phyloP scores from a whole-genome alignment of 139 green algal genomes.

The Tetradesmus obliquus region DNA sequence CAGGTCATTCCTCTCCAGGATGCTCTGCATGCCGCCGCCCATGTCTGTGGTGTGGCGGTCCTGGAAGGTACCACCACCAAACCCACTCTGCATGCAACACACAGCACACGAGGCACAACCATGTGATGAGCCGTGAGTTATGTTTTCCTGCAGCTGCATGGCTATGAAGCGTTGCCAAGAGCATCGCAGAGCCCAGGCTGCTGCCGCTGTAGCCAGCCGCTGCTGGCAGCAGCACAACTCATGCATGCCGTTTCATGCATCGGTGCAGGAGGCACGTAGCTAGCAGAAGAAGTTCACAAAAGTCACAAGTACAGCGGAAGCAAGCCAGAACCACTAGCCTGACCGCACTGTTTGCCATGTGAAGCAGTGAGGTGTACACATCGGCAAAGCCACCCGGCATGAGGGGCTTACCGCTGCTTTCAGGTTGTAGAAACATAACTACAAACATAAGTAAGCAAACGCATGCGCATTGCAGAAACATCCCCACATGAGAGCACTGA shows the following conservation, averaged over 20 bases:
- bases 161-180: neutral
- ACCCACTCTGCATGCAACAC: neutral
- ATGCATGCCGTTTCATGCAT: neutral
- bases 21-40: conserved; percentile 77
- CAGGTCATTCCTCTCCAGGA: conserved; percentile 92
- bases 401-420: neutral
- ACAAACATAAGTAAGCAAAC: too few species aligned
- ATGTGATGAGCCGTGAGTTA: neutral
- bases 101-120: neutral
- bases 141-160: neutral
- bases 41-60: conserved; percentile 80
- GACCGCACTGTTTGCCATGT: neutral
- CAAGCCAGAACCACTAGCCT: neutral
- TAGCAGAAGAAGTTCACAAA: neutral
- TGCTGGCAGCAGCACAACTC: neutral
- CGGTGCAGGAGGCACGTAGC: neutral
- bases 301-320: neutral
- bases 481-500: neutral
- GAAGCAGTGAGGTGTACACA: neutral
- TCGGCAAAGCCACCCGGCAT: neutral
- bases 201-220: neutral
- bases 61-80: neutral
- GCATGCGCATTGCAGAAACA: too few species aligned
- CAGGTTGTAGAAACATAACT: too few species aligned
- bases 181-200: neutral